Evolutionary conservation across 2,329 filamentous ascomycete genomes (phyloP).

Genomic region (Verticillium nubilum): DNA sequence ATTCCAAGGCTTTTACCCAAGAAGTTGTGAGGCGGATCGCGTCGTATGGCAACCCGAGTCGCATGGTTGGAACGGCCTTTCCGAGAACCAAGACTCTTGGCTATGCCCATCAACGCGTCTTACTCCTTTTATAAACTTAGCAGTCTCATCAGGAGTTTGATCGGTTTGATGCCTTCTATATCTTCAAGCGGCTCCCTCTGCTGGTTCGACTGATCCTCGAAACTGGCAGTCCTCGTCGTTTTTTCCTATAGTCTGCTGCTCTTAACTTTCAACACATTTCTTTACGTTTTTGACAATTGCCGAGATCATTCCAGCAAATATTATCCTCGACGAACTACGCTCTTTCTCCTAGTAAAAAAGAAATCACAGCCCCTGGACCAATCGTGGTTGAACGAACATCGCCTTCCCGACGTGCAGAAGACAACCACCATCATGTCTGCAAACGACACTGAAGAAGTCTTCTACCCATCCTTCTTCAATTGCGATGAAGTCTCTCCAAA

Average conservation of each 20-base stretch:
- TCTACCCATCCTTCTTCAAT: neutral
- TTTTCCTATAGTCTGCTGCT: too few relatives aligned
- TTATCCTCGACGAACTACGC: too few relatives aligned
- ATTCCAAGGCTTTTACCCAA: neutral
- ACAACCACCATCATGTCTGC: neutral
- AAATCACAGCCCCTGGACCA: too few relatives aligned
- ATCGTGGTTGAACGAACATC: too few relatives aligned
- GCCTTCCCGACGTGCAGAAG: neutral
- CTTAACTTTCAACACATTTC: too few relatives aligned
- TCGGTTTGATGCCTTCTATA: too few relatives aligned
- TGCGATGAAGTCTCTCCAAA: neutral
- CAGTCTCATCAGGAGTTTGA: neutral
- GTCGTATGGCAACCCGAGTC: neutral
- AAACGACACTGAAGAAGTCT: neutral
- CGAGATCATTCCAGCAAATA: too few relatives aligned
- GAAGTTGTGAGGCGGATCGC: neutral
- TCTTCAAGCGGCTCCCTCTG: too few relatives aligned
- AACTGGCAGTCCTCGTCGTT: too few relatives aligned
- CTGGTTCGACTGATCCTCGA: too few relatives aligned
- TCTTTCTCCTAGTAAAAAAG: too few relatives aligned
- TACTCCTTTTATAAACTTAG: neutral
- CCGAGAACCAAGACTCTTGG: neutral
- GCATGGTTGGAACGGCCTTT: neutral
- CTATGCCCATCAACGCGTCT: neutral
- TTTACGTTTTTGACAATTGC: too few relatives aligned